Evolutionary conservation across 2,329 filamentous ascomycete species (phyloP).

Genomic region (Emmonsiellopsis sp.): DNA sequence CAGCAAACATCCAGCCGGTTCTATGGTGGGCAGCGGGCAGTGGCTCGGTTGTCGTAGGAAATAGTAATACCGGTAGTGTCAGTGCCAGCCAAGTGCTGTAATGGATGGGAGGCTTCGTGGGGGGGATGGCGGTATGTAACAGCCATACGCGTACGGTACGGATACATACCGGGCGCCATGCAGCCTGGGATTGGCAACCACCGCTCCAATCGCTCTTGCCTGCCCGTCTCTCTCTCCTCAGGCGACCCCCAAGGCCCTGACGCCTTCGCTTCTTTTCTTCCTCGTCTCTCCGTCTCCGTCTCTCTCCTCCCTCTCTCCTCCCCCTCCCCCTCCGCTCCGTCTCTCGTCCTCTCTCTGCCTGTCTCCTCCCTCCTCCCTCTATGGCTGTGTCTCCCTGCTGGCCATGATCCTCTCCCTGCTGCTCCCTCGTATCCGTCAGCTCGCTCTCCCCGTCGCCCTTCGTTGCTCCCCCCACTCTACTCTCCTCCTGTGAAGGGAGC

Average conservation of each 20-base stretch:
- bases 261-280: neutral
- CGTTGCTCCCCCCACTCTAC: conserved; percentile 2
- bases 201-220: neutral
- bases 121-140: too few species aligned
- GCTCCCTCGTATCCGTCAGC: neutral
- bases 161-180: too few species aligned
- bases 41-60: too few species aligned
- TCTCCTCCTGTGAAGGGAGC: neutral
- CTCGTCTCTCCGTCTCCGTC: neutral
- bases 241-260: neutral
- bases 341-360: neutral
- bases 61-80: too few species aligned
- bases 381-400: conserved; percentile 3
- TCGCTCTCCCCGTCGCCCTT: conserved; percentile 2
- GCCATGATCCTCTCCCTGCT: conserved; percentile 3
- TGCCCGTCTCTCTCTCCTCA: neutral
- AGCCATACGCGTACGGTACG: too few species aligned
- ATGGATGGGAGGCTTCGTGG: too few species aligned
- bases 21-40: too few species aligned
- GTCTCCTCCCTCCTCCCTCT: neutral
- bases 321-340: conserved; percentile 5
- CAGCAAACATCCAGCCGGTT: too few species aligned
- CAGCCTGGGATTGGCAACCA: too few species aligned
- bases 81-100: too few species aligned
- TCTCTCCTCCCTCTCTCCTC: conserved; percentile 5